Evolutionary conservation across 257 asterid genomes (phyloP).

Genomic region (Solanum rostratum): DNA sequence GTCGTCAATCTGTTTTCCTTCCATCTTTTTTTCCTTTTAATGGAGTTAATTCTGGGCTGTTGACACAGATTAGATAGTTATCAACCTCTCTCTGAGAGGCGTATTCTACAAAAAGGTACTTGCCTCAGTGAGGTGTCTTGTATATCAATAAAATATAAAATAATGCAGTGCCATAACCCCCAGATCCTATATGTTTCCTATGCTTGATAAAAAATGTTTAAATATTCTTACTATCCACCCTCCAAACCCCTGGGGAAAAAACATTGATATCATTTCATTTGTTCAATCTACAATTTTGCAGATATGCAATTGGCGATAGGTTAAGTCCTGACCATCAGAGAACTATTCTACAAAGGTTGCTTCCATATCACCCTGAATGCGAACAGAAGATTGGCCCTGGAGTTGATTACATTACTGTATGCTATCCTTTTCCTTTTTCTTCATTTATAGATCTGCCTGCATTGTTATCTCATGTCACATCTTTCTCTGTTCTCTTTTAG

Average conservation of each 20-base stretch:
- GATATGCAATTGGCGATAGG: constrained; percentile 70
- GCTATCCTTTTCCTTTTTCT: neutral
- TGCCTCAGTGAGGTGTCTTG: neutral
- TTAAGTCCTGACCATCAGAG: constrained; percentile 78
- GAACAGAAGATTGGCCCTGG: constrained; percentile 74
- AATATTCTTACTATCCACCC: neutral
- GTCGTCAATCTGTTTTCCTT: neutral
- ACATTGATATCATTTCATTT: neutral
- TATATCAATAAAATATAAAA: neutral
- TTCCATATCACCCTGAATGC: constrained; percentile 67
- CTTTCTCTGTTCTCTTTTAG: neutral
- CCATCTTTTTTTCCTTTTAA: neutral
- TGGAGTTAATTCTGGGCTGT: neutral
- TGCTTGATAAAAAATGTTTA: neutral
- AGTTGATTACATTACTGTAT: constrained; percentile 57
- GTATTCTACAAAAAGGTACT: neutral
- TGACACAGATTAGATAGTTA: neutral
- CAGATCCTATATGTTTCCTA: neutral
- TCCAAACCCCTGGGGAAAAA: neutral
- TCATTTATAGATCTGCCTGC: neutral
- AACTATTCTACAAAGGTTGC: constrained; percentile 68
- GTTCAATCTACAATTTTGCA: constrained; percentile 14
- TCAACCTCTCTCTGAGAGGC: neutral
- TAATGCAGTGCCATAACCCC: neutral
- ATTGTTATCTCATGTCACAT: neutral